Evolutionary conservation across 2,329 filamentous ascomycete species (phyloP).

Genomic region (Acrodontium crateriforme): DNA sequence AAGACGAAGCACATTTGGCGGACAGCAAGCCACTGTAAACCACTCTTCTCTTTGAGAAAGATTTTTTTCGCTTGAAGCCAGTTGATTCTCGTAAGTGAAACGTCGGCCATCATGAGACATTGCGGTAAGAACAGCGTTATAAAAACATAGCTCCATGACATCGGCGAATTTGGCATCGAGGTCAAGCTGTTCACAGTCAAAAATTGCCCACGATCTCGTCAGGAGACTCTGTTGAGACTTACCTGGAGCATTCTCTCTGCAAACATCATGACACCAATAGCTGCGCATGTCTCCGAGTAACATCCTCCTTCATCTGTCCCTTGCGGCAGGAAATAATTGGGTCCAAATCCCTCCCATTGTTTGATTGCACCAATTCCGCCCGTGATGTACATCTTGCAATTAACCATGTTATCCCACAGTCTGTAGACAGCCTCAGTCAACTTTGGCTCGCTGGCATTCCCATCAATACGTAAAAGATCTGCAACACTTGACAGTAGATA

Average conservation of each 20-base stretch:
- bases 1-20: slow-evolving; percentile 44
- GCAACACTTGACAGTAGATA: slow-evolving; percentile 47
- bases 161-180: slow-evolving; percentile 42
- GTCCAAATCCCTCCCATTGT: slow-evolving; percentile 48
- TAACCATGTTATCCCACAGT: slow-evolving; percentile 47
- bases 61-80: slow-evolving; percentile 40
- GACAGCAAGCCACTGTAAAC: slow-evolving; percentile 48
- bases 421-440: slow-evolving; percentile 30
- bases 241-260: slow-evolving; percentile 42
- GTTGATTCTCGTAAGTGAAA: slow-evolving; percentile 50
- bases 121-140: no score
- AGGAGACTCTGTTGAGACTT: slow-evolving; percentile 4
- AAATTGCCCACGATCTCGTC: neutral
- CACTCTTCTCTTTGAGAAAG: slow-evolving; percentile 39
- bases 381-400: slow-evolving; percentile 49
- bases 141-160: slow-evolving; percentile 47
- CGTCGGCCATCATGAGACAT: no score
- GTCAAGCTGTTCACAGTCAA: slow-evolving; percentile 31
- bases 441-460: slow-evolving; percentile 14
- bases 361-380: slow-evolving; percentile 45
- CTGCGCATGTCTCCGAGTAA: slow-evolving; percentile 48
- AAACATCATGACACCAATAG: slow-evolving; percentile 47
- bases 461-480: slow-evolving; percentile 35
- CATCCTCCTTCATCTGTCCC: slow-evolving; percentile 47
- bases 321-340: slow-evolving; percentile 45